Conservation (phyloP, 306 rosid species). For the Senna siamea region DNA sequence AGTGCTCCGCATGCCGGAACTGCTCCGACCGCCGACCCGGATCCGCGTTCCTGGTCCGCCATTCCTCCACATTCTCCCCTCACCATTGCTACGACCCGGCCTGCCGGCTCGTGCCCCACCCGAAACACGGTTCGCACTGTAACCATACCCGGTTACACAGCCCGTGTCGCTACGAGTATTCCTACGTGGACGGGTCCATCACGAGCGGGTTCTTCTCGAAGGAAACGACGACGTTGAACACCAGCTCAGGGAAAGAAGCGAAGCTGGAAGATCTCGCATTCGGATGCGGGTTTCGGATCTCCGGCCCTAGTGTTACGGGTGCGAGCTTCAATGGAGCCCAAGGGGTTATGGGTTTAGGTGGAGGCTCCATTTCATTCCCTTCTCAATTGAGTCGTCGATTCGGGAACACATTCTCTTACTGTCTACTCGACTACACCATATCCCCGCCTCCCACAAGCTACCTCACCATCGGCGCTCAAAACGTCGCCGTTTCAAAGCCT, state of each 20-base stretch:
- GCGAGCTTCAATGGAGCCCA: constrained; percentile 64
- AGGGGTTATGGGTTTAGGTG: constrained; percentile 82
- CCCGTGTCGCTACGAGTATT: constrained; percentile 63
- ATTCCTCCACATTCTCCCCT: constrained; percentile 61
- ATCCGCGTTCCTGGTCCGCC: constrained; percentile 67
- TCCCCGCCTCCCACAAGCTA: constrained; percentile 78
- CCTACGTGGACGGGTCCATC: constrained; percentile 70
- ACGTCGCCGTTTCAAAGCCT: constrained; percentile 29
- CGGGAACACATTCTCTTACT: constrained; percentile 74
- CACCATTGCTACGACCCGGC: constrained; percentile 63
- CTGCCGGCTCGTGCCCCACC: constrained; percentile 59
- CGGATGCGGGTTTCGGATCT: constrained; percentile 68
- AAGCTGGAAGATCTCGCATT: constrained; percentile 32
- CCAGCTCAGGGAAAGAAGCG: constrained; percentile 41
- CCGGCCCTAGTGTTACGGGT: constrained; percentile 71
- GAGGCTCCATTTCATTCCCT: constrained; percentile 69
- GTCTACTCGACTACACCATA: constrained; percentile 71
- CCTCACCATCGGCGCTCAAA: constrained; percentile 55
- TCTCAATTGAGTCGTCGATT: constrained; percentile 67
- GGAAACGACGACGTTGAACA: constrained; percentile 59
- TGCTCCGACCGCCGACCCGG: constrained; percentile 48
- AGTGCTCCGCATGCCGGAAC: constrained; percentile 67
- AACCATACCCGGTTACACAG: constrained; percentile 58
- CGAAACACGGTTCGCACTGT: constrained; percentile 39
- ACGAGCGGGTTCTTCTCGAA: constrained; percentile 68